Percentiles rank a stretch among this genome's conserved stretches.
phyloP scores from a whole-genome alignment of 495 filamentous ascomycete genomes.

The Neurospora intermedia region DNA sequence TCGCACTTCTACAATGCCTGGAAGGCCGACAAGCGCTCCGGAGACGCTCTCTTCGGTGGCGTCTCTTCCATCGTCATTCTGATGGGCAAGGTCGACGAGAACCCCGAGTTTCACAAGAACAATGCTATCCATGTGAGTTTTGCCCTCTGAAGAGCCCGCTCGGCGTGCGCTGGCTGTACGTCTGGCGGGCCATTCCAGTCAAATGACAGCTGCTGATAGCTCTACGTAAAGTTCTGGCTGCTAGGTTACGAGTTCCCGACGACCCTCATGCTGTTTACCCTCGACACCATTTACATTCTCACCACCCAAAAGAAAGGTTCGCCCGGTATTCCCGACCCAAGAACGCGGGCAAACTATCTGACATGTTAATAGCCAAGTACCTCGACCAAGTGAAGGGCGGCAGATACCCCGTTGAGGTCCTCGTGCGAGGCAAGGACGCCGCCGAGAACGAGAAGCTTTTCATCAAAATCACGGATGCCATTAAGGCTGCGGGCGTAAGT shows the following conservation, averaged over 20 bases:
- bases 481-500: conserved; percentile 80
- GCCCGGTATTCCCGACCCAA: background rate
- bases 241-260: conserved; percentile 98
- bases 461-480: conserved; percentile 65
- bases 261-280: conserved; percentile 83
- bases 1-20: conserved; percentile 77
- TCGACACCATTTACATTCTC: conserved; percentile 76
- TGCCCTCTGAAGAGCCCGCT: background rate
- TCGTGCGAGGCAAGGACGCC: conserved; percentile 81
- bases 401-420: conserved; percentile 78
- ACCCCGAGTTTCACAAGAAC: conserved; percentile 76
- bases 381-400: conserved; percentile 86
- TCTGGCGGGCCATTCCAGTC: background rate
- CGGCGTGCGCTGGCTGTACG: background rate
- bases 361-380: conserved; percentile 61
- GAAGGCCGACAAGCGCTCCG: conserved; percentile 85
- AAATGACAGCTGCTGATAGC: conserved; percentile 12
- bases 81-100: conserved; percentile 90
- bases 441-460: conserved; percentile 83
- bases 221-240: conserved; percentile 72
- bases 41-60: conserved; percentile 72
- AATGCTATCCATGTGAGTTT: conserved; percentile 84
- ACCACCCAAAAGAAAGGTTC: conserved; percentile 96
- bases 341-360: conserved; percentile 4
- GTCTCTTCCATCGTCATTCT: conserved; percentile 75